phyloP scores from a whole-genome alignment of 73 alveolate genomes.

The Uronychia binucleata region DNA sequence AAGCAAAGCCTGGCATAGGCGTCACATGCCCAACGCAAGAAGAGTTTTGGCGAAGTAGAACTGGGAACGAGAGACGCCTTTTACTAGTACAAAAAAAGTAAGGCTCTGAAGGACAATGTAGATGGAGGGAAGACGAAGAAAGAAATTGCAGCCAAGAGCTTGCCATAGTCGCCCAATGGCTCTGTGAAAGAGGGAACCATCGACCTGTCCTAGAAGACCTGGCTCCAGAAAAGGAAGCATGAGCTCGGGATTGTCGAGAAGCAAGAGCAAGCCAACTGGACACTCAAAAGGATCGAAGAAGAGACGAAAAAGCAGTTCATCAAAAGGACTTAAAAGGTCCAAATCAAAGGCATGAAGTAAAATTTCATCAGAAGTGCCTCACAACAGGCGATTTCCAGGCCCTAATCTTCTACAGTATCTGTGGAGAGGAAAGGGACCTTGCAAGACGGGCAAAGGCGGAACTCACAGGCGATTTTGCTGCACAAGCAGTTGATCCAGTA shows the following conservation, averaged over 20 bases:
- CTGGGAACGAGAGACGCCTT: neutral
- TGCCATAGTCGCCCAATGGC: constrained; percentile 1
- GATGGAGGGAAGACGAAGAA: neutral
- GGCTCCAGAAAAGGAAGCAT: neutral
- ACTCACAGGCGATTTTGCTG: neutral
- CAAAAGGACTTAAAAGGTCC: neutral
- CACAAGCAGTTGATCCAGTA: neutral
- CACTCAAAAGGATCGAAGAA: neutral
- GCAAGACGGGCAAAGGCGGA: neutral
- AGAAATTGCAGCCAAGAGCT: too few relatives aligned
- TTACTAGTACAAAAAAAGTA: neutral
- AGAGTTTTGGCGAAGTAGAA: neutral
- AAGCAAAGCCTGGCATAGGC: too few relatives aligned
- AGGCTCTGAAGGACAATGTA: neutral
- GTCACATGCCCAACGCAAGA: neutral
- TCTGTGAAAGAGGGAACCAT: neutral
- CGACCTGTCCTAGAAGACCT: neutral
- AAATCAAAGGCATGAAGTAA: neutral
- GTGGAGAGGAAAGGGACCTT: neutral
- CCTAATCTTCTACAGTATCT: neutral
- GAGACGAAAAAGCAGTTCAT: neutral
- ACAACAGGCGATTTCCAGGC: neutral
- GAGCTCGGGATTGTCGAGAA: neutral
- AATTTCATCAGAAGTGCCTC: neutral
- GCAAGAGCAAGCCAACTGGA: neutral